A percentile compares a stretch with the other conserved stretches of the same genome.
phyloP scores from a whole-genome alignment of 179 eudicot species.

The Silene vulgaris region DNA sequence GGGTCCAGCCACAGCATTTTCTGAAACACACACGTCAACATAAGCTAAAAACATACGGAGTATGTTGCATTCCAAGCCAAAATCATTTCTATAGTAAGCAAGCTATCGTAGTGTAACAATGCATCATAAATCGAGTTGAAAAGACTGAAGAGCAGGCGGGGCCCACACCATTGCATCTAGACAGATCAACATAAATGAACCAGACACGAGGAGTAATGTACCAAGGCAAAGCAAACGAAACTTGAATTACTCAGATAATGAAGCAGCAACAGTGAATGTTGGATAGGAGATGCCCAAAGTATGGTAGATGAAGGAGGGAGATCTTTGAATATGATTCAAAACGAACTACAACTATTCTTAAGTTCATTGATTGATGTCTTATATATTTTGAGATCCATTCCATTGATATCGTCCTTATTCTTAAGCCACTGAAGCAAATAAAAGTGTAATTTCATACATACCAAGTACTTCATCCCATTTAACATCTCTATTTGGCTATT shows the following conservation, averaged over 20 bases:
- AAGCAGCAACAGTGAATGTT: neutral
- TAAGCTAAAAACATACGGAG: neutral
- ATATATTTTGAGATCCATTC: too few species aligned
- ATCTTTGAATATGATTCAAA: neutral
- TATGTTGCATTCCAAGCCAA: neutral
- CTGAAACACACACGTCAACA: conserved; percentile 37
- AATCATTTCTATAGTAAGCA: neutral
- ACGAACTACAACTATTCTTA: neutral
- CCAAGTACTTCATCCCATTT: too few species aligned
- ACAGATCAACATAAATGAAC: too few species aligned
- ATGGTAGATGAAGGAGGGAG: neutral
- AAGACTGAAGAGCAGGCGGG: neutral
- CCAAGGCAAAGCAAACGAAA: neutral
- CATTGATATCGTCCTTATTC: too few species aligned
- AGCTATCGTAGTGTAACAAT: neutral
- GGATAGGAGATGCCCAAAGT: neutral
- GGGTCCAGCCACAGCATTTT: conserved; percentile 95
- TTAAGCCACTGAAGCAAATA: neutral
- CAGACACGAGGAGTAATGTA: neutral
- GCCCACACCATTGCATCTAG: too few species aligned
- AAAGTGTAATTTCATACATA: neutral
- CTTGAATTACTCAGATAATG: neutral
- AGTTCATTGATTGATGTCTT: neutral
- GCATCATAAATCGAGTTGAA: neutral
- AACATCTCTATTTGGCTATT: too few species aligned